Conservation (phyloP, 2,329 filamentous ascomycete genomes). For the Sporothrix protearum region DNA sequence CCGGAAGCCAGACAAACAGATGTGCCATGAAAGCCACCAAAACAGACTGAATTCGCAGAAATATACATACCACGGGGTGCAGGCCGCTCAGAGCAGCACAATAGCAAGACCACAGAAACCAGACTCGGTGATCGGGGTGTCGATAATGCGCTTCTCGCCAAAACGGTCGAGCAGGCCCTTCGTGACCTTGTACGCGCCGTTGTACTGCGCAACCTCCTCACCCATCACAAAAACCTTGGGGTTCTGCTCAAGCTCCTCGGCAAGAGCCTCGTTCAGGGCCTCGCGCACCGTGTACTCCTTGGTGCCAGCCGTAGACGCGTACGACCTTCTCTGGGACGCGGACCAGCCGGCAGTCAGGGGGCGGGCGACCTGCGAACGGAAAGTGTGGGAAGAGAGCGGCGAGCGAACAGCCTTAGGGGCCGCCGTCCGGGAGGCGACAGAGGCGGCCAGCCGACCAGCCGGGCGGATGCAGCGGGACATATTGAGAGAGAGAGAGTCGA, state of each 20-base stretch:
- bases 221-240: conserved; percentile 93
- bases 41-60: background rate
- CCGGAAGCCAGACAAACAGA: background rate
- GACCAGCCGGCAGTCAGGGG: conserved; percentile 17
- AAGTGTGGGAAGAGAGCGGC: conserved; percentile 21
- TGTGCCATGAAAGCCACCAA: background rate
- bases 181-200: conserved; percentile 99
- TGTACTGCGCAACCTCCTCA: conserved; percentile 99
- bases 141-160: conserved; percentile 94
- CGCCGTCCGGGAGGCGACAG: conserved; percentile 33
- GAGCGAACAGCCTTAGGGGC: conserved; percentile 30
- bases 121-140: conserved; percentile 96
- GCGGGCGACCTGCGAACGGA: conserved; percentile 34
- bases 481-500: conserved; percentile 15
- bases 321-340: conserved; percentile 49
- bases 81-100: conserved; percentile 89
- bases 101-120: conserved; percentile 93
- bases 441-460: conserved; percentile 42
- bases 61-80: conserved; percentile 76
- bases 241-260: conserved; percentile 93
- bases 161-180: conserved; percentile 97
- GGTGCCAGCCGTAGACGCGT: conserved; percentile 55
- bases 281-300: conserved; percentile 98
- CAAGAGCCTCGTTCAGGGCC: conserved; percentile 94
- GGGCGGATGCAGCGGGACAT: conserved; percentile 49